Conservation (phyloP, 768 basidiomycete genomes). For the Rhizopogon vinicolor region DNA sequence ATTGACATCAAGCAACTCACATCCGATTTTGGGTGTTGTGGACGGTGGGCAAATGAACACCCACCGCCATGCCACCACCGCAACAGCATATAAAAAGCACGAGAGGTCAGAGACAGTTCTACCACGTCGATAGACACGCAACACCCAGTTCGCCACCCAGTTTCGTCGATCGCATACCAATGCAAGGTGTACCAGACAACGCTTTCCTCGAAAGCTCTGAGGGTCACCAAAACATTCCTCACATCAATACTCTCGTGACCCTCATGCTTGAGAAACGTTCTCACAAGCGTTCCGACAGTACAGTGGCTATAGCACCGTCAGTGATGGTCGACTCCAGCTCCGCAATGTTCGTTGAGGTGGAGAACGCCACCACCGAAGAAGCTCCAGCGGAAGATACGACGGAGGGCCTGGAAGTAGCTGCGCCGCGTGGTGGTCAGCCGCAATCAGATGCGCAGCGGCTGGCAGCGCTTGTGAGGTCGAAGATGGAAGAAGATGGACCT, state of each 20-base stretch:
- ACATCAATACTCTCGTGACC: neutral
- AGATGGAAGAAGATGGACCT: neutral
- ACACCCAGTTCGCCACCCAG: neutral
- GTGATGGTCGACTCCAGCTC: neutral
- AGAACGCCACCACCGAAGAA: neutral
- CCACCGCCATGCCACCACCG: neutral
- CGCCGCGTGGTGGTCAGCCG: neutral
- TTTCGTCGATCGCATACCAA: neutral
- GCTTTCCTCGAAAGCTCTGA: neutral
- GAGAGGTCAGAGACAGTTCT: neutral
- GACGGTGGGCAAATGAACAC: neutral
- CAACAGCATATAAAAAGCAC: neutral
- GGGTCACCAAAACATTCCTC: neutral
- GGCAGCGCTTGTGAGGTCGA: neutral
- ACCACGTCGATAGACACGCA: neutral
- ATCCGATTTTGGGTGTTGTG: neutral
- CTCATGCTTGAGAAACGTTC: neutral
- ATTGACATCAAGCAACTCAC: neutral
- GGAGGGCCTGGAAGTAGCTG: neutral
- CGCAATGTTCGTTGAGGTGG: neutral
- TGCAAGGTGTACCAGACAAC: neutral
- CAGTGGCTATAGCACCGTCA: neutral
- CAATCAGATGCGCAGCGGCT: neutral
- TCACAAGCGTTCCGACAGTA: neutral
- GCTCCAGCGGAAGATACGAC: too few relatives aligned